Conservation (phyloP, 2,329 filamentous ascomycete species). For the Helicocarpus griseus region DNA sequence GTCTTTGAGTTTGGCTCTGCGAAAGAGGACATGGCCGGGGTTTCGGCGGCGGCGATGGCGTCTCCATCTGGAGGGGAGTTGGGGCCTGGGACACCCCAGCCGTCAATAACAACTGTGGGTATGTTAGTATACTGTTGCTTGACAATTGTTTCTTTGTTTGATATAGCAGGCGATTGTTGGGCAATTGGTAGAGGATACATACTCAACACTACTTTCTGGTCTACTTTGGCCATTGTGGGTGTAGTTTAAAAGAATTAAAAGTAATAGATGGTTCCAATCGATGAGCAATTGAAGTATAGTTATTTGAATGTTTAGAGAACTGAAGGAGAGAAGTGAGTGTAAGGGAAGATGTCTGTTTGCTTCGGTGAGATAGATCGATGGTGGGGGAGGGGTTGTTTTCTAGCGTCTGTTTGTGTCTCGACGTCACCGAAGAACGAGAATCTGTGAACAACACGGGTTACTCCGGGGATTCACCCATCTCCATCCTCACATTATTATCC, state of each 20-base stretch:
- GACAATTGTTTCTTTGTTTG: slow-evolving; percentile 20
- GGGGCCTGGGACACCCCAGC: slow-evolving; percentile 82
- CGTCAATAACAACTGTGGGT: slow-evolving; percentile 86
- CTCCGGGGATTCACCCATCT: not conserved
- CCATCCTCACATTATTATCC: too few relatives aligned
- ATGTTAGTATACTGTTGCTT: slow-evolving; percentile 13
- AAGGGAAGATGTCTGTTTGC: too few relatives aligned
- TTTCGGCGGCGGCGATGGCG: slow-evolving; percentile 87
- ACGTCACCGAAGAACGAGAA: not conserved
- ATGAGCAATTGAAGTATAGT: not conserved
- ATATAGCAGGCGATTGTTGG: slow-evolving; percentile 6
- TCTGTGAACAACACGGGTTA: not conserved
- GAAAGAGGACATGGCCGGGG: slow-evolving; percentile 90
- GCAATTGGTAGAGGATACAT: slow-evolving; percentile 24
- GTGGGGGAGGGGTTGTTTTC: not conserved
- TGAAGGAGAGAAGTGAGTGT: not conserved
- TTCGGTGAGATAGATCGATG: not conserved
- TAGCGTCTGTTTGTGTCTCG: not conserved
- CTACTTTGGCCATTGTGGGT: slow-evolving; percentile 53
- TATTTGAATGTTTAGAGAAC: not conserved
- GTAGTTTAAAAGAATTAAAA: not conserved
- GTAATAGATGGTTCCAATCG: slow-evolving; percentile 2
- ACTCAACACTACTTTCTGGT: slow-evolving; percentile 62
- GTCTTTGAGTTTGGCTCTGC: slow-evolving; percentile 55
- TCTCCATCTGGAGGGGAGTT: slow-evolving; percentile 80